Conservation (phyloP, 306 rosid genomes). For the Quercus berberidifolia region DNA sequence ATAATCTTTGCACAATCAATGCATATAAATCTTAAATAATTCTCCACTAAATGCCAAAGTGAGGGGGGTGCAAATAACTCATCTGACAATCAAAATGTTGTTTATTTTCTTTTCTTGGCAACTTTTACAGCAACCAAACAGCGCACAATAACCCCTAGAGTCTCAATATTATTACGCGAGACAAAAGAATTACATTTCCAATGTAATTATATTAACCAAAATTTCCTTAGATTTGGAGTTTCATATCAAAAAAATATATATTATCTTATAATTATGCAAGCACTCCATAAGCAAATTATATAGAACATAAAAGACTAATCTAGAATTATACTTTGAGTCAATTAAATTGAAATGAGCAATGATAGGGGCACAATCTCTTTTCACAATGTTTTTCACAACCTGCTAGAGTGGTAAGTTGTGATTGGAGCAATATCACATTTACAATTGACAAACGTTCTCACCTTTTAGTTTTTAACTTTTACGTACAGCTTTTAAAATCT, state of each 20-base stretch:
- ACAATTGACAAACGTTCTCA: too few species aligned
- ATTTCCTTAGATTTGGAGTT: neutral
- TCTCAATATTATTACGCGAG: neutral
- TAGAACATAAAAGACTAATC: neutral
- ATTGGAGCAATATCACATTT: too few species aligned
- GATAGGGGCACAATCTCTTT: too few species aligned
- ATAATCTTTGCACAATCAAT: neutral
- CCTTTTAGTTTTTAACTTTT: too few species aligned
- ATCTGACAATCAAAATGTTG: neutral
- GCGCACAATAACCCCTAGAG: neutral
- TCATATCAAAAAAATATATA: neutral
- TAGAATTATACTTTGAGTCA: too few species aligned
- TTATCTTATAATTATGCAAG: neutral
- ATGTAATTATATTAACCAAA: neutral
- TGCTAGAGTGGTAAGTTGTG: too few species aligned
- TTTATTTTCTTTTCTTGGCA: neutral
- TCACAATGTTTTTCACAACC: too few species aligned
- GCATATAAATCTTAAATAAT: neutral
- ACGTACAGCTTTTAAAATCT: too few species aligned
- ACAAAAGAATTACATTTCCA: neutral
- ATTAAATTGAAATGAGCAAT: neutral
- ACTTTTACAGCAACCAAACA: neutral
- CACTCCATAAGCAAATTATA: neutral
- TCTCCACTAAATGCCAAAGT: neutral
- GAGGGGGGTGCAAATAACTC: neutral